A percentile compares a stretch with the other conserved stretches of the same genome.
These are phyloP conservation scores for Phytophthora parvispora DNA, from an alignment of 352 stramenopile species.

Conservation along the genomic window DNA sequence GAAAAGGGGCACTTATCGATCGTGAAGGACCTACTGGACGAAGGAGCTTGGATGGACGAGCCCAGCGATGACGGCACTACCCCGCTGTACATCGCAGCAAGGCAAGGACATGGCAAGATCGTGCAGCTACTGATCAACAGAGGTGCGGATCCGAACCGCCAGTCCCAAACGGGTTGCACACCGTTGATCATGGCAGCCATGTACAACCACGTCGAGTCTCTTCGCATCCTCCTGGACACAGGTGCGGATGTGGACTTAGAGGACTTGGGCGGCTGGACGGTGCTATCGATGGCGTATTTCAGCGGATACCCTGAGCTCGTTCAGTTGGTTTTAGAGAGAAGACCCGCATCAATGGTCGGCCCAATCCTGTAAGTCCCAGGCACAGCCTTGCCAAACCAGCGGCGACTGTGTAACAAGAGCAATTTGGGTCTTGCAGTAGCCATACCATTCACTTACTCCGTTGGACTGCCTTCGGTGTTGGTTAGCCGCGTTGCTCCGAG, in stretches of 20 bases:
- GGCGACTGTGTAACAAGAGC: too few species aligned
- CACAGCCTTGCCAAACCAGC: too few species aligned
- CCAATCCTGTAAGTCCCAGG: not conserved
- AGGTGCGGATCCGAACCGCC: not conserved
- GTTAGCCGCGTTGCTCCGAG: too few species aligned
- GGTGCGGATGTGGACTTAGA: not conserved
- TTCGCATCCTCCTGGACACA: conserved; percentile 1
- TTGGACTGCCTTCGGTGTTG: too few species aligned
- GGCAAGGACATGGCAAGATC: not conserved
- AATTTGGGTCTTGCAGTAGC: too few species aligned
- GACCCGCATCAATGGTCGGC: not conserved
- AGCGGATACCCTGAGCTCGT: conserved; percentile 2
- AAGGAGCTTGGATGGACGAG: conserved; percentile 1
- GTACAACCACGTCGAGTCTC: not conserved
- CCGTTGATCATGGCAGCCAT: not conserved
- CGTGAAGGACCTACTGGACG: conserved; percentile 1
- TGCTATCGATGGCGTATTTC: conserved; percentile 2
- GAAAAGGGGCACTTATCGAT: not conserved
- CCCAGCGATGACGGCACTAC: not conserved
- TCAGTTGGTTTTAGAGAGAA: conserved; percentile 1
- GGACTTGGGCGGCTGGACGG: not conserved
- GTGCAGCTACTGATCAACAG: conserved; percentile 4
- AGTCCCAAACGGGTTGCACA: not conserved
- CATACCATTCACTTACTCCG: too few species aligned
- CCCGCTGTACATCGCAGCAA: conserved; percentile 3